Evolutionary conservation across 2,329 filamentous ascomycete species (phyloP), one percentile per base, ranked within the genome.

Genomic region (Fusarium anthophilum): DNA sequence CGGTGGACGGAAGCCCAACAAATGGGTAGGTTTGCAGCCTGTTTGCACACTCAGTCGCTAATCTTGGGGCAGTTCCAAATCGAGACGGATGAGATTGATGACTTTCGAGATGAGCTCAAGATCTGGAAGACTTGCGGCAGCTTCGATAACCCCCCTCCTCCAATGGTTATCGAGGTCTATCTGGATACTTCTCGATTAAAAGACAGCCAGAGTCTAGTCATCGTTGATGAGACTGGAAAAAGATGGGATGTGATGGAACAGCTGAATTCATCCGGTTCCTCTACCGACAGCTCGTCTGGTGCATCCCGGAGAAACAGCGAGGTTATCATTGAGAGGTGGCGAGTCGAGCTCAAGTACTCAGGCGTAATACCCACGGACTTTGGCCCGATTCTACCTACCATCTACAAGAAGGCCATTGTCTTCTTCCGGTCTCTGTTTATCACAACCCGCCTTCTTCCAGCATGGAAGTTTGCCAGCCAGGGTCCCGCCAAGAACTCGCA

Each of bases 321-420:
- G 80, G 90, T 99, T 64, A 87, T 98, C 59, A 86, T 99, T 72
- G 96, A 99, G 84, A 90, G 96, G 76, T 99, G 96, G 96, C 92
- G 88, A 65, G 89, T 99, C 73, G 92, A 96, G 80, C 87, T 98
- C 64, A 93, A 93, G 79, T 75, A 79, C 41, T 79, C 77, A 22
- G 75, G 74, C 57, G 70, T 89, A 90, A 86, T 65, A 80, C 86
- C 80, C 80, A 87, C 74, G 22, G 86, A 89, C 54, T 94, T 91
- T 80, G 89, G 88, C 13, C 86, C 86, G 17, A 86, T 85, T 38
- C 85, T 98, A 58, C 95, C 96, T 20, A 96, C 94, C 59, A 91
- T 98, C 66, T 99, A 99, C 87, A 99, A 99, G 85, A 96, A 97
- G 84, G 94, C 94, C 77, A 97, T 99, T 73, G 93, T 98, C 75